A percentile compares a stretch with the other conserved stretches of the same genome.
These are phyloP conservation scores for Penicillium hordei DNA, from an alignment of 2,329 filamentous ascomycete genomes.

Conservation along the genomic window DNA sequence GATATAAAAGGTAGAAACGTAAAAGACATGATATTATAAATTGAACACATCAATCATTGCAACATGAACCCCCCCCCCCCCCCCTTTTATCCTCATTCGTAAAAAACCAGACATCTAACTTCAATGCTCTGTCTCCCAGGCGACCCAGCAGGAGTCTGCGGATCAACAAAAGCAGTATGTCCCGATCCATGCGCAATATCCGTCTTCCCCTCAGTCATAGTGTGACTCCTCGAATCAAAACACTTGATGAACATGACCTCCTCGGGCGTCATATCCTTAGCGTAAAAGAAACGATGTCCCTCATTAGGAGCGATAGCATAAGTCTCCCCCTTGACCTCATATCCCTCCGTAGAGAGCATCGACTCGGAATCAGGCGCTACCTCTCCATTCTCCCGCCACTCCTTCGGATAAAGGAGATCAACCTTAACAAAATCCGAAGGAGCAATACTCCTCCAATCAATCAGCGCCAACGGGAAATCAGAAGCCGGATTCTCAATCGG, in stretches of 20 bases:
- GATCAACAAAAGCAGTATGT: constrained; percentile 59
- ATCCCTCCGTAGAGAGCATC: constrained; percentile 56
- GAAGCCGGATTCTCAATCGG: constrained; percentile 64
- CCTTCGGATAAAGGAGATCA: constrained; percentile 61
- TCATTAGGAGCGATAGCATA: constrained; percentile 59
- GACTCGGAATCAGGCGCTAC: constrained; percentile 51
- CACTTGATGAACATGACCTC: constrained; percentile 58
- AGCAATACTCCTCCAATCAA: constrained; percentile 61
- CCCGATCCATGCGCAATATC: constrained; percentile 52
- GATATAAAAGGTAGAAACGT: neutral
- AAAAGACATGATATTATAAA: neutral
- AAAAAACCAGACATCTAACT: constrained; percentile 63
- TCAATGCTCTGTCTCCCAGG: constrained; percentile 62
- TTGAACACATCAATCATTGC: neutral
- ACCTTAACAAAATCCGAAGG: constrained; percentile 61
- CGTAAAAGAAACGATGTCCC: constrained; percentile 62
- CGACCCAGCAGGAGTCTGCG: constrained; percentile 52
- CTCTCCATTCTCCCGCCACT: constrained; percentile 61
- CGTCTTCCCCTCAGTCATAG: constrained; percentile 35
- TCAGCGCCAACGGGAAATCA: constrained; percentile 67
- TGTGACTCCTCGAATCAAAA: constrained; percentile 52
- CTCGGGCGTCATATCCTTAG: constrained; percentile 64
- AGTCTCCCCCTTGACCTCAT: constrained; percentile 64
- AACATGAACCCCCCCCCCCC: neutral
- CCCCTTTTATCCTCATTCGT: constrained; percentile 50